Evolutionary conservation across 352 stramenopile species (phyloP), one percentile per base, ranked within the genome.

Genomic region (Phytophthora tentaculata): DNA sequence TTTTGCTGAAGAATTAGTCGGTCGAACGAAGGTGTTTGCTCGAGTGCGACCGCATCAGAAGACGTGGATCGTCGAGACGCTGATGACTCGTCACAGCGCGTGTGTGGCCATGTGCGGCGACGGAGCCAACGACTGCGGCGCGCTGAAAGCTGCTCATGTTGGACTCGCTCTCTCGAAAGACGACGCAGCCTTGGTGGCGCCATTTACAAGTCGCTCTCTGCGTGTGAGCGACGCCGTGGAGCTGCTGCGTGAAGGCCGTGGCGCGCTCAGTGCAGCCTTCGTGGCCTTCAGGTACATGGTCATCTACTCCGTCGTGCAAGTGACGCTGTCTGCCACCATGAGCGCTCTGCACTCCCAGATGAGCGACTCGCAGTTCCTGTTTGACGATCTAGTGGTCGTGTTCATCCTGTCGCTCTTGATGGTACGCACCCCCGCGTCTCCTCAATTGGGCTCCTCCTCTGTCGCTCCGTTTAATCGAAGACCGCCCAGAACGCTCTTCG

Each of bases 251-350:
- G 94, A 98, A 74, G 94, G 94, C 32, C 86, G 92, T 17, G 95
- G 91, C 49, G 88, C 92, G 28, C 79, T 98, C 16, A 94, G 89
- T 57, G 95, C 91, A 43, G 90, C 94, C 24, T 93, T 98, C 24
- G 79, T 92, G 7, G 77, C 79, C 5, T 98, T 97, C 76, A 94
- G 96, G 55, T 98, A 89, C 69, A 95, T 97, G 85, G 91, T 98
- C 47, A 81, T 98, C 48, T 98, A 97, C 78, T 91, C 90, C 49
- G 86, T 97, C 67, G 84, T 97, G 35, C 87, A 96, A 68, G 79
- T 93, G 17, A 90, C 83, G 13, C 67, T 92, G 67, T 75, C 84
- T 35, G 80, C 83, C 24, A 64, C 88, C 6, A 86, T 92, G 82
- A 88, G 86, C 61, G 76, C 84, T 48, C 61, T 82, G 39, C 48